Percentiles rank a stretch among this genome's conserved stretches.
These are phyloP conservation scores for Silybum marianum DNA, from an alignment of 129 eudicot species.

Conservation along the genomic window DNA sequence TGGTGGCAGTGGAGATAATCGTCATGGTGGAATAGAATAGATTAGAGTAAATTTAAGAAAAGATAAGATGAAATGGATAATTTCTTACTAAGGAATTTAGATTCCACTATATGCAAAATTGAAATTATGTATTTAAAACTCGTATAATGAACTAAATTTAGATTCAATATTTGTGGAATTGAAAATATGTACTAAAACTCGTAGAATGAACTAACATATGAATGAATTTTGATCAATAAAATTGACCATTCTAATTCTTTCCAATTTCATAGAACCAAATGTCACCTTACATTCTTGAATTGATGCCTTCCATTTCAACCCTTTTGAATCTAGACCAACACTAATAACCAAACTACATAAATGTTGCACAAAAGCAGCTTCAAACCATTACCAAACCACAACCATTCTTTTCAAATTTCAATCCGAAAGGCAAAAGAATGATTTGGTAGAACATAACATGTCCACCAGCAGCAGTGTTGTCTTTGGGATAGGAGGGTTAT, in stretches of 20 bases:
- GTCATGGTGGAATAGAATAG: background rate
- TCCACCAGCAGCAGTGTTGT: too few relatives aligned
- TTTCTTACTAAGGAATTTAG: too few relatives aligned
- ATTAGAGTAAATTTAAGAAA: background rate
- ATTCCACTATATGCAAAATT: too few relatives aligned
- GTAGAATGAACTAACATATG: too few relatives aligned
- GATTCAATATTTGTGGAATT: too few relatives aligned
- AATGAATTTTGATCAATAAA: too few relatives aligned
- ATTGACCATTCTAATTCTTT: too few relatives aligned
- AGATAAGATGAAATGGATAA: too few relatives aligned
- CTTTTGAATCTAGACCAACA: background rate
- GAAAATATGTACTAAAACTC: too few relatives aligned
- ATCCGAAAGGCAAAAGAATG: background rate
- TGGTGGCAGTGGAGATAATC: background rate
- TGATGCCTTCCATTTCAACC: background rate
- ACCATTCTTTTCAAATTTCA: background rate
- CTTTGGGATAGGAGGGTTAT: background rate
- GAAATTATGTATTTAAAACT: too few relatives aligned
- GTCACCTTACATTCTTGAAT: background rate
- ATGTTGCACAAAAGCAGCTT: background rate
- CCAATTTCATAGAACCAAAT: background rate
- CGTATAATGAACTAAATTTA: too few relatives aligned
- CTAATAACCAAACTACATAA: background rate
- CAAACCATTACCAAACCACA: background rate
- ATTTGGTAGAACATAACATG: too few relatives aligned